phyloP scores from a whole-genome alignment of 2,329 filamentous ascomycete genomes.

The Mycosphaerella sp. region DNA sequence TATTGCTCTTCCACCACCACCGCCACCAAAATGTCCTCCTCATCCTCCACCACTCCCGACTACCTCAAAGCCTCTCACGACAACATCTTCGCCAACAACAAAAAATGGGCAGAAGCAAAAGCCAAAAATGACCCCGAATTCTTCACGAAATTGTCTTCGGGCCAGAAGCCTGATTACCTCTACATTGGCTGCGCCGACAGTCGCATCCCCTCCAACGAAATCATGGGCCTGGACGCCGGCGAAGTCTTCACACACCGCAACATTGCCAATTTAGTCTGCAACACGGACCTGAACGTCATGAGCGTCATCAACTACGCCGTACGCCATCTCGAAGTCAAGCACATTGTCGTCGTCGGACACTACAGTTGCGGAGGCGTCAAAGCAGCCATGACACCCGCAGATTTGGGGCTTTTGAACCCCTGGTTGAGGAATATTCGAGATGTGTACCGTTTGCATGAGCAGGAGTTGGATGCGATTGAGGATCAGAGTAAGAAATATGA shows the following conservation, averaged over 20 bases:
- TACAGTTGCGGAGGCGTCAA: constrained; percentile 53
- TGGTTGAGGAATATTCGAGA: constrained; percentile 53
- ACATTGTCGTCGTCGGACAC: constrained; percentile 55
- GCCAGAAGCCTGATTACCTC: constrained; percentile 61
- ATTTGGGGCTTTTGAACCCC: constrained; percentile 51
- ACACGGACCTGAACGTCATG: constrained; percentile 67
- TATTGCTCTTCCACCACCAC: constrained; percentile 6
- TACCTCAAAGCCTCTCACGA: constrained; percentile 11
- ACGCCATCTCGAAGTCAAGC: constrained; percentile 57
- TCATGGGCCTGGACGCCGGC: constrained; percentile 68
- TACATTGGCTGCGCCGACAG: constrained; percentile 85
- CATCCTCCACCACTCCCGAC: constrained; percentile 8
- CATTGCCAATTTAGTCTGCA: constrained; percentile 72
- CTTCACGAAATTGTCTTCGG: constrained; percentile 59
- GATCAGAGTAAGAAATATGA: constrained; percentile 14
- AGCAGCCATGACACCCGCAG: constrained; percentile 49
- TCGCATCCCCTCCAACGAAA: constrained; percentile 72
- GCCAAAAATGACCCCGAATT: constrained; percentile 60
- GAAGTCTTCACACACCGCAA: constrained; percentile 85
- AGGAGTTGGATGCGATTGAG: constrained; percentile 10
- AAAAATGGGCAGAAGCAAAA: constrained; percentile 61
- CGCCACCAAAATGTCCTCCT: constrained; percentile 9
- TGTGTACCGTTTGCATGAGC: constrained; percentile 11
- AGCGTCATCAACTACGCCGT: constrained; percentile 76
- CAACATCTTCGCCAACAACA: constrained; percentile 55